A percentile compares a stretch with the other conserved stretches of the same genome.
Evolutionary conservation across 2,329 filamentous ascomycete species (phyloP).

Genomic region (Nannizziopsis barbatae): DNA sequence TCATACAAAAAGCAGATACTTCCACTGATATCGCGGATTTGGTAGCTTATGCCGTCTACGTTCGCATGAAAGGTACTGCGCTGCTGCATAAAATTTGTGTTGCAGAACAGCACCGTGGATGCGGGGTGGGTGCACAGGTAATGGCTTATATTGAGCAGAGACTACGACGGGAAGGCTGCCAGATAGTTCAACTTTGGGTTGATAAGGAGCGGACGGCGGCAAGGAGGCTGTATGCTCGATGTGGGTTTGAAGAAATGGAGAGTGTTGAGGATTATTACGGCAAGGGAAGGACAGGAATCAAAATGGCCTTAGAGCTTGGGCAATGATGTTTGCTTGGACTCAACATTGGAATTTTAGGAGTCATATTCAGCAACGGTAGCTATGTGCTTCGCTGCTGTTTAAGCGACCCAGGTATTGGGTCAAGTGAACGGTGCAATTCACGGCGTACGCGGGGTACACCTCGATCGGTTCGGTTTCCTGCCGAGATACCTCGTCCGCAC

Average conservation of each 20-base stretch:
- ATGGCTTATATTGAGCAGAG: constrained; percentile 34
- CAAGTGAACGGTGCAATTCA: too few relatives aligned
- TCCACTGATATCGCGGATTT: constrained; percentile 20
- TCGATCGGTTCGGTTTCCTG: too few relatives aligned
- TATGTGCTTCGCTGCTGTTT: too few relatives aligned
- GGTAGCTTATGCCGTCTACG: constrained; percentile 40
- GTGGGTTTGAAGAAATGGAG: constrained; percentile 39
- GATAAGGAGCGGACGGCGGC: constrained; percentile 39
- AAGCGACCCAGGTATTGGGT: too few relatives aligned
- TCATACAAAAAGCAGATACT: constrained; percentile 12
- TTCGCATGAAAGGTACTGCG: constrained; percentile 35
- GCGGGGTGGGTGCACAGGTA: constrained; percentile 38
- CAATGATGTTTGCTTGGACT: too few relatives aligned
- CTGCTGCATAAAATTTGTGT: constrained; percentile 46
- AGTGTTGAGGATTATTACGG: constrained; percentile 42
- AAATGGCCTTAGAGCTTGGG: constrained; percentile 29
- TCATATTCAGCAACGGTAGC: too few relatives aligned
- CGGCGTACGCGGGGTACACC: too few relatives aligned
- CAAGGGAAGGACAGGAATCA: constrained; percentile 38
- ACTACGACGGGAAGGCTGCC: constrained; percentile 38
- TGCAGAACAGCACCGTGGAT: constrained; percentile 34
- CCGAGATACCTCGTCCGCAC: too few relatives aligned
- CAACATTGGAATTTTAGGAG: too few relatives aligned
- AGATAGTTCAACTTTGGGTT: constrained; percentile 42
- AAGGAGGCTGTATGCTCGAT: constrained; percentile 35